Percentiles rank a stretch among this genome's conserved stretches.
These are phyloP conservation scores for Quercus tomentella DNA, from an alignment of 331 rosid species.

Conservation along the genomic window DNA sequence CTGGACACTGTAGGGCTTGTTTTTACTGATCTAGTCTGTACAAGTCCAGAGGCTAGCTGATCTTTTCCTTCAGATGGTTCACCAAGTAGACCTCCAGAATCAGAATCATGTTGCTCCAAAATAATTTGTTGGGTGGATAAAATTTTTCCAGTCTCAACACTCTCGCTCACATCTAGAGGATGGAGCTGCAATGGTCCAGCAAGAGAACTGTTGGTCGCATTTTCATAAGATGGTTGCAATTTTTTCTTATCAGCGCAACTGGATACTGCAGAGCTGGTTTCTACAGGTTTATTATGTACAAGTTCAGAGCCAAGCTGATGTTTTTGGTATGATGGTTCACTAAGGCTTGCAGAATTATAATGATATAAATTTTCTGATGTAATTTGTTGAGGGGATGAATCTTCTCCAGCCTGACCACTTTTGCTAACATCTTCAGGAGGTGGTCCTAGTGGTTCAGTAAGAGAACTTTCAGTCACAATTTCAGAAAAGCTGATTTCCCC, in stretches of 20 bases:
- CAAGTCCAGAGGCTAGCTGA: neutral
- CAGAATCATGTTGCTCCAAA: neutral
- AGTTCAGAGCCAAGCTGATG: conserved; percentile 21
- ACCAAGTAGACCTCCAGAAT: conserved; percentile 1
- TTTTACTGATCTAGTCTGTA: neutral
- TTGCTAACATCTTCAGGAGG: conserved; percentile 25
- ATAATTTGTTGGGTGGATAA: neutral
- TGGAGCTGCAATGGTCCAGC: conserved; percentile 14
- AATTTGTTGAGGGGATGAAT: conserved; percentile 30
- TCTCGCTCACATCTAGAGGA: neutral
- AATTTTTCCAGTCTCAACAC: neutral
- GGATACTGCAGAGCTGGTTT: conserved; percentile 24
- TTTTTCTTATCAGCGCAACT: conserved; percentile 20
- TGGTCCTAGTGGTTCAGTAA: conserved; percentile 27
- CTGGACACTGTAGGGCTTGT: neutral
- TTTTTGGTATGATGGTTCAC: conserved; percentile 22
- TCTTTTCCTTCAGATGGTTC: conserved; percentile 17
- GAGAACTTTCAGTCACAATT: conserved; percentile 20
- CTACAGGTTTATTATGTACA: conserved; percentile 26
- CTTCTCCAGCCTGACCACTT: conserved; percentile 29
- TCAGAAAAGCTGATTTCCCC: conserved; percentile 23
- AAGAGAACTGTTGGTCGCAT: conserved; percentile 14
- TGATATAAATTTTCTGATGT: conserved; percentile 13
- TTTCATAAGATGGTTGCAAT: conserved; percentile 18
- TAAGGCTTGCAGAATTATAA: conserved; percentile 18